Evolutionary conservation across 176 grass and related monocot genomes (phyloP).

Genomic region (Musa beccarii): DNA sequence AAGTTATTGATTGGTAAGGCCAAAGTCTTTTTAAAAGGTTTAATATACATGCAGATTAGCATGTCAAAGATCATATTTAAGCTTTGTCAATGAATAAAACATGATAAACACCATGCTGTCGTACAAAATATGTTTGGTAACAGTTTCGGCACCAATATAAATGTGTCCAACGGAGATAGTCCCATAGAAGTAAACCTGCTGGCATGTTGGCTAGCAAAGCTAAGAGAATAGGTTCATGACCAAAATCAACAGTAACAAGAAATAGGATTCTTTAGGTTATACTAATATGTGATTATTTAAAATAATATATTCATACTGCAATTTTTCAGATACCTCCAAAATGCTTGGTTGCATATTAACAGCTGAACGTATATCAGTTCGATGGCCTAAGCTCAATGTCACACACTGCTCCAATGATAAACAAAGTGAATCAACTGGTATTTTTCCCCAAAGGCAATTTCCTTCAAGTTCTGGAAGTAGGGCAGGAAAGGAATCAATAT

Average conservation of each 20-base stretch:
- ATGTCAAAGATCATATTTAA: neutral
- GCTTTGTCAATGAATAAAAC: neutral
- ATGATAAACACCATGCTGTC: neutral
- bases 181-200: too few relatives aligned
- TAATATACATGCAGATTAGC: neutral
- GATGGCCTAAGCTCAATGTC: constrained; percentile 54
- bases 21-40: neutral
- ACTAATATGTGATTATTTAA: too few relatives aligned
- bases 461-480: constrained; percentile 52
- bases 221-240: neutral
- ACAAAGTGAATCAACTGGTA: constrained; percentile 57
- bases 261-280: too few relatives aligned
- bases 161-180: neutral
- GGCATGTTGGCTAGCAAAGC: neutral
- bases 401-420: constrained; percentile 58
- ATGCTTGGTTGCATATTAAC: constrained; percentile 55
- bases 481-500: constrained; percentile 24
- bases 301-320: neutral
- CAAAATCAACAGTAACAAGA: neutral
- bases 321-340: constrained; percentile 41
- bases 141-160: neutral
- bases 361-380: constrained; percentile 43
- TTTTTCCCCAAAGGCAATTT: constrained; percentile 72
- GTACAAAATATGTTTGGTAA: neutral
- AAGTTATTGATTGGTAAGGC: neutral